These are phyloP conservation scores for Chaetothyriales sp. DNA, from an alignment of 2,329 filamentous ascomycete genomes.

Conservation along the genomic window DNA sequence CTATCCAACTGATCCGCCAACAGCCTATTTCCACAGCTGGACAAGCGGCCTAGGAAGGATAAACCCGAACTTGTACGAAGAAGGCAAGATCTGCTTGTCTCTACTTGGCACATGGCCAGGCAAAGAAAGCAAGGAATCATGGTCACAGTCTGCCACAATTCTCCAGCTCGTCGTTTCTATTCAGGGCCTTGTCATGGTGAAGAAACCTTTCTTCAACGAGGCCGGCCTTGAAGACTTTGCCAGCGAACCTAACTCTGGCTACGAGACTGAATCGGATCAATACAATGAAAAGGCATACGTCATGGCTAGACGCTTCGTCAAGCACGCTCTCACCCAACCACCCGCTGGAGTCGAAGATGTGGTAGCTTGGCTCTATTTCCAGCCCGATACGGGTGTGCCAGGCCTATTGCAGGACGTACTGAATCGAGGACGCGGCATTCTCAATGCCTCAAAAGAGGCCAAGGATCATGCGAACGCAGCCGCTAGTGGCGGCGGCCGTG, in stretches of 20 bases:
- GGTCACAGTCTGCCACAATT: slow-evolving; percentile 41
- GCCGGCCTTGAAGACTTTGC: slow-evolving; percentile 45
- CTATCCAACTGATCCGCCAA: slow-evolving; percentile 41
- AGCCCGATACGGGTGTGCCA: slow-evolving; percentile 4
- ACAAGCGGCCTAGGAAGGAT: slow-evolving; percentile 38
- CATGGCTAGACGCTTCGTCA: slow-evolving; percentile 38
- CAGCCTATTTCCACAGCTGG: slow-evolving; percentile 48
- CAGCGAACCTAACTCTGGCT: slow-evolving; percentile 28
- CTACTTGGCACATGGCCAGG: slow-evolving; percentile 48
- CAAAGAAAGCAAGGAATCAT: slow-evolving; percentile 38
- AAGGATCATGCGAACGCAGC: slow-evolving; percentile 2
- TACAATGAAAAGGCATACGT: slow-evolving; percentile 45
- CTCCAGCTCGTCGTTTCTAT: slow-evolving; percentile 46
- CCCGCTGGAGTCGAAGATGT: slow-evolving; percentile 37
- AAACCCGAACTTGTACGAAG: slow-evolving; percentile 51
- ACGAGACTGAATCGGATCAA: slow-evolving; percentile 32
- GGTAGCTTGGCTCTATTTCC: slow-evolving; percentile 40
- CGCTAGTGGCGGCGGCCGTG: not conserved
- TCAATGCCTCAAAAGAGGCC: slow-evolving; percentile 16
- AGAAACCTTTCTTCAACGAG: slow-evolving; percentile 51
- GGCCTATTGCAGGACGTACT: slow-evolving; percentile 19
- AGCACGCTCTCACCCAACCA: slow-evolving; percentile 30
- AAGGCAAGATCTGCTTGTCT: slow-evolving; percentile 48
- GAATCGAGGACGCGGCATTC: slow-evolving; percentile 18
- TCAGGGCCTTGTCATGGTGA: slow-evolving; percentile 44